Conservation (phyloP, 2,329 filamentous ascomycete genomes). For the Diaporthe velutina region DNA sequence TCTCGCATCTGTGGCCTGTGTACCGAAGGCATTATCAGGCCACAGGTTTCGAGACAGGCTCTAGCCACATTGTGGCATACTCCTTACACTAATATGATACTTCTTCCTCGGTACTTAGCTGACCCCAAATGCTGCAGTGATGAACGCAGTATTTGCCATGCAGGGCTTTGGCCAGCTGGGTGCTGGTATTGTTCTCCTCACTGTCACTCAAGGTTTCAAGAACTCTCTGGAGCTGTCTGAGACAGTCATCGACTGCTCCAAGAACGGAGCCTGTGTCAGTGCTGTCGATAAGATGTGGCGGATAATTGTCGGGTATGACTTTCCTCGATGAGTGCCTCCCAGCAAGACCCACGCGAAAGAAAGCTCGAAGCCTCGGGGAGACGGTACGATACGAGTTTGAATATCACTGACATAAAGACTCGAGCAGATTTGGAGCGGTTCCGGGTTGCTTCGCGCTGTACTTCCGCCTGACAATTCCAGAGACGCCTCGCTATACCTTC, state of each 20-base stretch:
- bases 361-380: neutral
- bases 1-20: no score
- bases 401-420: neutral
- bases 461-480: constrained; percentile 83
- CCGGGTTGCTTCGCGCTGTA: constrained; percentile 88
- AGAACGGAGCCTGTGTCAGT: constrained; percentile 67
- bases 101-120: no score
- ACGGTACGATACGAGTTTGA: neutral
- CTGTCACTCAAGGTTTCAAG: constrained; percentile 80
- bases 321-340: neutral
- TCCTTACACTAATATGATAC: no score
- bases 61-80: no score
- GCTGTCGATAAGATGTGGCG: constrained; percentile 92
- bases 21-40: no score
- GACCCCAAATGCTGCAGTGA: no score
- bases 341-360: neutral
- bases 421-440: constrained; percentile 76
- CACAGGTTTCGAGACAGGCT: no score
- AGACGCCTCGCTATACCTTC: constrained; percentile 90
- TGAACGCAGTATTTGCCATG: constrained; percentile 89
- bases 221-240: constrained; percentile 67
- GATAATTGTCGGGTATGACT: constrained; percentile 70
- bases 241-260: constrained; percentile 66
- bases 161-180: constrained; percentile 85
- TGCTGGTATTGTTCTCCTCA: constrained; percentile 81